phyloP scores from a whole-genome alignment of 2,329 filamentous ascomycete species.

The Fusarium tuaranense region DNA sequence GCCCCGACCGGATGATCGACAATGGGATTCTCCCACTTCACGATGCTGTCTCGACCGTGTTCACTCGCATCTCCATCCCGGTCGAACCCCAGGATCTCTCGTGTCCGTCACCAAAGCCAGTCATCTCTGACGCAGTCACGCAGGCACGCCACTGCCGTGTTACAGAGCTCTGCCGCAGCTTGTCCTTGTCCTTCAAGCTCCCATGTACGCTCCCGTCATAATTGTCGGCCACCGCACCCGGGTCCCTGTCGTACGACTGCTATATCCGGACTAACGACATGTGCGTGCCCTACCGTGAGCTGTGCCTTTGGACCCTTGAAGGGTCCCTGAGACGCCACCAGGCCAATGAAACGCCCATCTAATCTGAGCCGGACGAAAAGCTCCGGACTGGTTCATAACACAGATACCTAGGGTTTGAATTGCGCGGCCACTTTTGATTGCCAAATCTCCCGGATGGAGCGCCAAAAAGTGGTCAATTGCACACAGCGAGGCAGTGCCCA shows the following conservation, averaged over 20 bases:
- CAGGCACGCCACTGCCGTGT: background rate
- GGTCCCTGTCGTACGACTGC: slow-evolving; percentile 29
- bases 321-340: slow-evolving; percentile 18
- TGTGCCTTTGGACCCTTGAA: slow-evolving; percentile 37
- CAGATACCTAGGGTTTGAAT: slow-evolving; percentile 17
- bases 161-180: background rate
- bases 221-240: slow-evolving; percentile 25
- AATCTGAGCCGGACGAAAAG: slow-evolving; percentile 35
- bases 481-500: slow-evolving; percentile 1
- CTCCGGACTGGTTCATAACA: slow-evolving; percentile 35
- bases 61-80: slow-evolving; percentile 16
- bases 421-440: background rate
- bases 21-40: slow-evolving; percentile 38
- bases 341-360: slow-evolving; percentile 31
- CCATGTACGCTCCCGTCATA: slow-evolving; percentile 4
- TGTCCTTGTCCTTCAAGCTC: slow-evolving; percentile 2
- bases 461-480: slow-evolving; percentile 8
- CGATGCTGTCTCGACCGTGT: slow-evolving; percentile 23
- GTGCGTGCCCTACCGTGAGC: slow-evolving; percentile 29
- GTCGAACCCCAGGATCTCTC: slow-evolving; percentile 8
- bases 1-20: slow-evolving; percentile 19
- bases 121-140: background rate
- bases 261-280: slow-evolving; percentile 37
- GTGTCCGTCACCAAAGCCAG: background rate
- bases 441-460: slow-evolving; percentile 1